Evolutionary conservation across 2,329 filamentous ascomycete genomes (phyloP).

Genomic region (Emergomyces africanus): DNA sequence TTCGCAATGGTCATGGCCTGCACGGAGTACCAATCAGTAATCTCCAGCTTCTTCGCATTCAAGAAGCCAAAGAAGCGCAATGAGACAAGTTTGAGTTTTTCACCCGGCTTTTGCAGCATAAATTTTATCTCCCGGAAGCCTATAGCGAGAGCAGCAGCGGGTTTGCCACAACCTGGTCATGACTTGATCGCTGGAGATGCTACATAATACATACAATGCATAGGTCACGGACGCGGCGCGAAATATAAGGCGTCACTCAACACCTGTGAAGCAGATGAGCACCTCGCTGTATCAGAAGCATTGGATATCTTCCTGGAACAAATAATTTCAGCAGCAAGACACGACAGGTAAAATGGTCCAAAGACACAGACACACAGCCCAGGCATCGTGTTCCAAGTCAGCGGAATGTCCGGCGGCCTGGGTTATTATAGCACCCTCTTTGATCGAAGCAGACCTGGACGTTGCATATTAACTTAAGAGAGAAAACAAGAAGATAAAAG

Average conservation of each 20-base stretch:
- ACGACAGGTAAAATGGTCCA: background rate
- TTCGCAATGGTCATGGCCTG: too few relatives aligned
- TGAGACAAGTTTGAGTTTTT: too few relatives aligned
- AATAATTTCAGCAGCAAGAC: background rate
- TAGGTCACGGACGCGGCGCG: too few relatives aligned
- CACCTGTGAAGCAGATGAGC: background rate
- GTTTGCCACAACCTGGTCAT: background rate
- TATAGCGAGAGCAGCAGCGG: background rate
- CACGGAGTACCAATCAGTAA: too few relatives aligned
- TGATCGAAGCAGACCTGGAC: background rate
- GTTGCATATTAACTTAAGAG: background rate
- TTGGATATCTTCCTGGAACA: background rate
- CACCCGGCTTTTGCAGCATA: background rate
- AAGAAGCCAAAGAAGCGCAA: too few relatives aligned
- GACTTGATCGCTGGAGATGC: background rate
- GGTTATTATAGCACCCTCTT: background rate
- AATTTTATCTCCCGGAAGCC: background rate
- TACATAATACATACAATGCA: too few relatives aligned
- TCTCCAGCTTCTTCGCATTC: too few relatives aligned
- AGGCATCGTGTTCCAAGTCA: background rate
- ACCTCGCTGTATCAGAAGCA: background rate
- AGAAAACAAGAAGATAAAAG: background rate
- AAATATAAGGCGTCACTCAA: background rate
- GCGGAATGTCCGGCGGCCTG: background rate
- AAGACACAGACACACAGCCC: background rate